Conservation (phyloP, 2,329 filamentous ascomycete species). For the Drechmeria coniospora region DNA sequence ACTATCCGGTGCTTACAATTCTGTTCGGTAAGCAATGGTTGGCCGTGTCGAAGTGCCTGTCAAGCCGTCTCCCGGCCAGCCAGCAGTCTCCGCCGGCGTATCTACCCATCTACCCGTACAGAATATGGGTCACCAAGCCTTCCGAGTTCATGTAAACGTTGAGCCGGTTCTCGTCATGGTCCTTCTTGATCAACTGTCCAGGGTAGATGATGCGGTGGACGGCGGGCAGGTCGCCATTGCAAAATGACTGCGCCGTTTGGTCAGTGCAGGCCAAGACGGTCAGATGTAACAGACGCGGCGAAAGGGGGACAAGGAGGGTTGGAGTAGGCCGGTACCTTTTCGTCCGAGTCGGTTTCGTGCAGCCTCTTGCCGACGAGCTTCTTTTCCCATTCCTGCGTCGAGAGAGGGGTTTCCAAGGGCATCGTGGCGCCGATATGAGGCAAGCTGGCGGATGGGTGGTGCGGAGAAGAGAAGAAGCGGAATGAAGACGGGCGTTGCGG, state of each 20-base stretch:
- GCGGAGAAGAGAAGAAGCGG: too few species aligned
- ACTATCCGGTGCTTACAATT: too few species aligned
- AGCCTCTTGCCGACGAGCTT: constrained; percentile 51
- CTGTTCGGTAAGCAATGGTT: too few species aligned
- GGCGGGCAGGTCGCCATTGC: constrained; percentile 43
- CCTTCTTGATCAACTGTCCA: constrained; percentile 41
- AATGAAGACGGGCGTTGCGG: too few species aligned
- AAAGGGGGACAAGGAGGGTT: neutral
- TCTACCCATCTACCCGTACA: constrained; percentile 28
- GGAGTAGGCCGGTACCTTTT: constrained; percentile 26
- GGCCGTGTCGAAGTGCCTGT: too few species aligned
- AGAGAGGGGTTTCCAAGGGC: constrained; percentile 27
- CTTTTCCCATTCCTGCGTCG: constrained; percentile 42
- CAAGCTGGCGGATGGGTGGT: constrained; percentile 26
- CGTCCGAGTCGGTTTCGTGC: constrained; percentile 30
- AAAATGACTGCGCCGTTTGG: constrained; percentile 32
- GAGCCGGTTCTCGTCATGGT: constrained; percentile 36
- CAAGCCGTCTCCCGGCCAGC: too few species aligned
- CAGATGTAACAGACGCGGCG: too few species aligned
- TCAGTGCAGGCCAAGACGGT: neutral
- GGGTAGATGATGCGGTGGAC: constrained; percentile 40
- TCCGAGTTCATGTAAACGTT: constrained; percentile 46
- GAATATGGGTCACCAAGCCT: constrained; percentile 43
- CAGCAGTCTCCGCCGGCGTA: neutral
- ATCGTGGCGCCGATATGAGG: constrained; percentile 49